Evolutionary conservation across 148 eudicot species (phyloP), one percentile per base, ranked within the genome.

Genomic region (Cornus suecica): DNA sequence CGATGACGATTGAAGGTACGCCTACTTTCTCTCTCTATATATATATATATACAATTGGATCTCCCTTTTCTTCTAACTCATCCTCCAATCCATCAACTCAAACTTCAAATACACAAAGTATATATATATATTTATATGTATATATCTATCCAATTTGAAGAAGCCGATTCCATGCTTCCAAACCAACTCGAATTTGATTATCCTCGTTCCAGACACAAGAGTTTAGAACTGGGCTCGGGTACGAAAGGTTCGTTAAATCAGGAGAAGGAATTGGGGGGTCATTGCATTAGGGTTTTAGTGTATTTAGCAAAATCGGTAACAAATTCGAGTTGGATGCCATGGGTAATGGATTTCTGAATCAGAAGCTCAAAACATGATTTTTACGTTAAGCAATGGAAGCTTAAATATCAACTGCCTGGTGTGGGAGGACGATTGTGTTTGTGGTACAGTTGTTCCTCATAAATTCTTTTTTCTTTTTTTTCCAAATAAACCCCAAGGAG

Each of bases 1-100:
- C 92, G 80, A 89, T 89, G 92, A 87, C 92, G 10, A 79, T 85
- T 20, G 88, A 87, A 86, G 92, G 92, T 88, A 52, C 69, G 60
- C 27, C 42, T 15, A n/a, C n/a, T n/a, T n/a, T 68, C 31, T 72
- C 13, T 78, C 63, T 75, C 25, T 51, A 15, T 61, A 63, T 66
- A 37, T 72, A n/a, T 30, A 34, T 14, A 1, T 15, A 4, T 7
- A 52, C 0, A n/a, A 58, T 58, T 18, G 25, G 8, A 22, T 37
- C 24, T 22, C 24, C 22, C 25, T 10, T 18, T 58, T 22, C 23
- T 58, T 58, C 25, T n/a, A 58, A 58, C 61, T 16, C 61, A 56
- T 56, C 16, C 2, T 56, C 22, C 61, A 45, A 45, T 13, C 11
- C 11, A 11, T 45, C 8, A 34, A 37, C 42, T 6, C 10, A 37